Conservation (phyloP, 345 rosid genomes). For the Lepidium africanum region DNA sequence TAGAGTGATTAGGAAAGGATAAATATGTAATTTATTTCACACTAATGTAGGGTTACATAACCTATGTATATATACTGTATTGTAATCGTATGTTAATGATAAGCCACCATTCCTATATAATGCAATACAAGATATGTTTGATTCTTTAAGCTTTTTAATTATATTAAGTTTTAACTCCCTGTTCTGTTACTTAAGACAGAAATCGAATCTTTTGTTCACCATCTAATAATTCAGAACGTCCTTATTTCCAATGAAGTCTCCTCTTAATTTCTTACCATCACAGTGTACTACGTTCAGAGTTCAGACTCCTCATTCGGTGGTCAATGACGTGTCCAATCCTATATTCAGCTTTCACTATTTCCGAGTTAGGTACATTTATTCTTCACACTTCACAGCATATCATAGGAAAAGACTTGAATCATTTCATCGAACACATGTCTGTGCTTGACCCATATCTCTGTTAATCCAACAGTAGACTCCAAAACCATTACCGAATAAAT, state of each 20-base stretch:
- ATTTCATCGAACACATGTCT: background rate
- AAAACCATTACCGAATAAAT: background rate
- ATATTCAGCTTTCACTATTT: background rate
- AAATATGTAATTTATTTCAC: too few species aligned
- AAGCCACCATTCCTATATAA: too few species aligned
- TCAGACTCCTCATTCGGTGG: background rate
- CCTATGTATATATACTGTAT: too few species aligned
- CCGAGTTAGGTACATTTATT: background rate
- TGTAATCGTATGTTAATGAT: too few species aligned
- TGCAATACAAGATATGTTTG: too few species aligned
- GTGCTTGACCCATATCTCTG: background rate
- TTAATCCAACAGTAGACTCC: background rate
- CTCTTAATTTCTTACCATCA: background rate
- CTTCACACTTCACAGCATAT: background rate
- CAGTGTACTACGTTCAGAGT: background rate
- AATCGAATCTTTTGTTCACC: background rate
- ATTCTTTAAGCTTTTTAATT: too few species aligned
- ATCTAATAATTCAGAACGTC: background rate
- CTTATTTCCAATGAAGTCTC: background rate
- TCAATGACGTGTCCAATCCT: background rate
- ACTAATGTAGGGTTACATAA: too few species aligned
- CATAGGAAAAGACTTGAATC: background rate
- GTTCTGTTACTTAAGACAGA: too few species aligned
- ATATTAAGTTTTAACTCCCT: too few species aligned
- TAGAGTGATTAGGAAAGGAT: too few species aligned